Conservation (phyloP, 306 rosid genomes). For the Luffa acutangula region DNA sequence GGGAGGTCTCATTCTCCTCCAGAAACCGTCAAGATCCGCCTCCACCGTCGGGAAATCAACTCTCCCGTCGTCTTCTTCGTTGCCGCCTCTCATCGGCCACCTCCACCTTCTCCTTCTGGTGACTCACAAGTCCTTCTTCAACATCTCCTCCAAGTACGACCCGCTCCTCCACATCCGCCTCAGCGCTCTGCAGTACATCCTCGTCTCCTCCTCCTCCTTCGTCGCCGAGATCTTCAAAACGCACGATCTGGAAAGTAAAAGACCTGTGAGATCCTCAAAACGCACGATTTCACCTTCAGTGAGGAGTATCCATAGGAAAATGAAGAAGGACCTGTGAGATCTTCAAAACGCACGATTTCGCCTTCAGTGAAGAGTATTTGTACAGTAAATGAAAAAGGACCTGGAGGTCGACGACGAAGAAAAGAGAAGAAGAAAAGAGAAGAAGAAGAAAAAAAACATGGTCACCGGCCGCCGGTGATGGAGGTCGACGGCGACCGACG, state of each 20-base stretch:
- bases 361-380: no score
- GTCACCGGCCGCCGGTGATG: no score
- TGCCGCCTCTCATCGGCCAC: constrained; percentile 12
- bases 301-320: constrained; percentile 54
- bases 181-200: constrained; percentile 23
- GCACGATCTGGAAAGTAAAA: constrained; percentile 21
- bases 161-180: constrained; percentile 31
- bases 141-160: constrained; percentile 25
- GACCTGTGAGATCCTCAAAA: no score
- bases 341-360: no score
- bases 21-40: background rate
- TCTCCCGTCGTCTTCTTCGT: constrained; percentile 3
- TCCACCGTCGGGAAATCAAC: background rate
- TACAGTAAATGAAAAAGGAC: no score
- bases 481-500: no score
- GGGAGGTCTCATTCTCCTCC: background rate
- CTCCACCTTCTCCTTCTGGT: constrained; percentile 18
- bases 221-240: constrained; percentile 52
- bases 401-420: no score
- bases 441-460: no score
- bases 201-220: constrained; percentile 61
- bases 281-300: constrained; percentile 16
- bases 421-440: no score
- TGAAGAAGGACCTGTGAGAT: no score
- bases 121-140: constrained; percentile 15